Evolutionary conservation across 179 eudicot genomes (phyloP).

Genomic region (Silene coronaria): DNA sequence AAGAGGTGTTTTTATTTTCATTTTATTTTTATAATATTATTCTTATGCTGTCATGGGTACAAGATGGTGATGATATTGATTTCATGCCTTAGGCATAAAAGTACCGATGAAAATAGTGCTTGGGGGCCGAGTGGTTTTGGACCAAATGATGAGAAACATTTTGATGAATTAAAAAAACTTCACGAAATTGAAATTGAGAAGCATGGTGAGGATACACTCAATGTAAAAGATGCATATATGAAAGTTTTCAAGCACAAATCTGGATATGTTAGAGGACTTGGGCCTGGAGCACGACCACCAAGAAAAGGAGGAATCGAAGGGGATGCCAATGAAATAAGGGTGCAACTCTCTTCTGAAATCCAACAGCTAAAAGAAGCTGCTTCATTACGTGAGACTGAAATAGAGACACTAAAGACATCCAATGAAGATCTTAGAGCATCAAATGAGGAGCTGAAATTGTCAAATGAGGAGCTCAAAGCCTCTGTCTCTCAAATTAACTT

Average conservation of each 20-base stretch:
- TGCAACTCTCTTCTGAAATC: neutral
- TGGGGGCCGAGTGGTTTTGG: neutral
- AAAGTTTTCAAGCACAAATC: neutral
- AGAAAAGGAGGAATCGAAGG: neutral
- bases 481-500: neutral
- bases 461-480: neutral
- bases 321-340: neutral
- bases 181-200: neutral
- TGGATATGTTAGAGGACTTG: conserved; percentile 11
- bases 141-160: neutral
- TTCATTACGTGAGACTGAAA: neutral
- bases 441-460: neutral
- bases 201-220: conserved; percentile 11
- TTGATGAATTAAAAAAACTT: conserved; percentile 1
- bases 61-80: too few species aligned
- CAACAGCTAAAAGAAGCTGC: neutral
- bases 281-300: conserved; percentile 6
- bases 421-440: neutral
- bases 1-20: too few species aligned
- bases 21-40: too few species aligned
- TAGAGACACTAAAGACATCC: neutral
- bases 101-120: too few species aligned
- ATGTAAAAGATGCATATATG: neutral
- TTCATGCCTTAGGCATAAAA: too few species aligned
- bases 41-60: too few species aligned